Conservation (phyloP, 2,329 filamentous ascomycete genomes). For the Xenoacremonium recifei region DNA sequence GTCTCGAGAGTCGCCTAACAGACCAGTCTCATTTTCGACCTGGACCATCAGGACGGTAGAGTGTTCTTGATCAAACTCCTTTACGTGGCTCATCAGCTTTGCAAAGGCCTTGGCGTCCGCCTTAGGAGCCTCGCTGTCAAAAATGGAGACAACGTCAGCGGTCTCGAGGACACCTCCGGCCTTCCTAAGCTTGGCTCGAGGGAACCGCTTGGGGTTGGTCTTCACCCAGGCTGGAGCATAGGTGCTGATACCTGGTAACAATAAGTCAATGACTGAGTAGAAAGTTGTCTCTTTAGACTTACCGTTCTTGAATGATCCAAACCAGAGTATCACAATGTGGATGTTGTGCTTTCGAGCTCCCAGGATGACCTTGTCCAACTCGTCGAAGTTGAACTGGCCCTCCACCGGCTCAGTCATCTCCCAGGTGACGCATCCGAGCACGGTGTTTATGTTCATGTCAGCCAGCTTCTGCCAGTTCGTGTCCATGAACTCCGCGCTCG, state of each 20-base stretch:
- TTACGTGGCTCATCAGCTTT: slow-evolving; percentile 29
- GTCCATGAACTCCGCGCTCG: slow-evolving; percentile 28
- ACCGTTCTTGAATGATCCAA: slow-evolving; percentile 31
- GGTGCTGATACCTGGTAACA: slow-evolving; percentile 25
- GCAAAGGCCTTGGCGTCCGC: slow-evolving; percentile 25
- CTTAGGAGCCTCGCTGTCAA: slow-evolving; percentile 2
- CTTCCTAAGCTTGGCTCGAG: slow-evolving; percentile 26
- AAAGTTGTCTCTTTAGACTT: slow-evolving; percentile 1
- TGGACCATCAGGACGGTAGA: slow-evolving; percentile 52
- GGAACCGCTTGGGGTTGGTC: slow-evolving; percentile 23
- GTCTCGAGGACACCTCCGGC: slow-evolving; percentile 22
- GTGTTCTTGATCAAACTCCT: slow-evolving; percentile 39
- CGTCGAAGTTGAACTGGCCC: slow-evolving; percentile 29
- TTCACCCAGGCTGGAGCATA: slow-evolving; percentile 28
- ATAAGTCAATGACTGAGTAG: background rate
- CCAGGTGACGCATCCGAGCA: slow-evolving; percentile 34
- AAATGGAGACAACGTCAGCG: slow-evolving; percentile 27
- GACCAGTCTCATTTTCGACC: no score
- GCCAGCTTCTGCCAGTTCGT: slow-evolving; percentile 27
- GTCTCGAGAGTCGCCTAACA: no score
- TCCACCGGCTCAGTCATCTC: slow-evolving; percentile 34
- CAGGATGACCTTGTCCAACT: slow-evolving; percentile 29
- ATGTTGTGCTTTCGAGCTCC: slow-evolving; percentile 25
- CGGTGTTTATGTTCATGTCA: slow-evolving; percentile 30
- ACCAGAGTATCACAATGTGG: slow-evolving; percentile 29